Evolutionary conservation across 768 basidiomycete genomes (phyloP), one percentile per base, ranked within the genome.

Genomic region (Macrolepiota albuminosa): DNA sequence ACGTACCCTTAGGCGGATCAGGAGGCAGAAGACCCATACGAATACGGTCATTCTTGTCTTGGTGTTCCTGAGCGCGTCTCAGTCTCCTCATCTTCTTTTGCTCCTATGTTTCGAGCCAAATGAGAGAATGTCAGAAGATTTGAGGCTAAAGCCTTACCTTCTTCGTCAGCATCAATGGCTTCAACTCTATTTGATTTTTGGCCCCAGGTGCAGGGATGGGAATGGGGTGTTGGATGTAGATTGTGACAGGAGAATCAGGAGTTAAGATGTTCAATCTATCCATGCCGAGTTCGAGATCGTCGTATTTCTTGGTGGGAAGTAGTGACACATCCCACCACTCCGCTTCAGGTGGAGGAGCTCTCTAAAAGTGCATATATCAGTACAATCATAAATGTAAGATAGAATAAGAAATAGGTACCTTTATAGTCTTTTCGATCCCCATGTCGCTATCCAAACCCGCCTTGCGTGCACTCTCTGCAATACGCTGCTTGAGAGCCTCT

Each of bases 311-410:
- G 65, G 78, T 87, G 0, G 92, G 90, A 10, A 99, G 76, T 14
- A 98, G 76, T 0, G 91, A 82, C 24, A 84, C 87, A 73, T 99
- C 97, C 97, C 97, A 99, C 97, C 97, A 99, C 71, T 98, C 97
- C 4, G 88, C 84, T 5, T 84, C 87, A 0, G 96, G 96, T 7
- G 96, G 97, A 0, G 92, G 83, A 57, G 85, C 84, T 47, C 95
- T 81, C 89, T 95, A 65, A 43, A 59, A 7, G 9, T 34, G 29
- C 53, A 39, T 50, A 52, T 37, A 47, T 5, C 39, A 37, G 10
- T 14, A 33, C 9, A 10, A 48, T 43, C 16, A 26, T 14, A 43
- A 3, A 26, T 2, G 51, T n/a, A 50, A 6, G 9, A 26, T 8
- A 10, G 29, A 3, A 14, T 9, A 45, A 57, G n/a, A 59, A 54